Percentiles rank a stretch among this genome's conserved stretches.
phyloP scores from a whole-genome alignment of 2,329 filamentous ascomycete genomes.

The Neonectria neomacrospora region DNA sequence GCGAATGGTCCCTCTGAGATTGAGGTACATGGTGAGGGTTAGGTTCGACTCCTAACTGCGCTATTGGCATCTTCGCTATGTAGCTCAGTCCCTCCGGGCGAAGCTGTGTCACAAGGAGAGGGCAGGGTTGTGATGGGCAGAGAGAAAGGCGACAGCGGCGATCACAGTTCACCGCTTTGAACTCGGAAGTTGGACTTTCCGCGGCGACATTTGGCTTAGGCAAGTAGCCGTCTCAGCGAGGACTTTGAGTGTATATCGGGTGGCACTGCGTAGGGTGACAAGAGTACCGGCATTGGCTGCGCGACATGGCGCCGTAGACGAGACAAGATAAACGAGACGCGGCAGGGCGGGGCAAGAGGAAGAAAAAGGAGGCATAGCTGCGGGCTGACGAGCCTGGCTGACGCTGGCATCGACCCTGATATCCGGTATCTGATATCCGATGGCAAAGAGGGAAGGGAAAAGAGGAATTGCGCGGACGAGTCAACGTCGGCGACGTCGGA shows the following conservation, averaged over 20 bases:
- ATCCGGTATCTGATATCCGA: not conserved
- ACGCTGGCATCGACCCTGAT: not conserved
- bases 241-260: not conserved
- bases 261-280: not conserved
- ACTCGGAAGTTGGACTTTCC: not conserved
- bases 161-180: not conserved
- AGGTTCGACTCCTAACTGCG: too few relatives aligned
- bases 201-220: not conserved
- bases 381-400: slow-evolving; percentile 9
- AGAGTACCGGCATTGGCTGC: not conserved
- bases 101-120: not conserved
- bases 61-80: too few relatives aligned
- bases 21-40: too few relatives aligned
- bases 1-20: too few relatives aligned
- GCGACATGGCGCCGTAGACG: not conserved
- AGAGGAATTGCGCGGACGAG: slow-evolving; percentile 1
- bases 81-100: too few relatives aligned
- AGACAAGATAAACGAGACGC: slow-evolving; percentile 8
- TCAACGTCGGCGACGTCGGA: not conserved
- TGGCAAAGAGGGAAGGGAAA: not conserved
- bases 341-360: not conserved
- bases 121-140: too few relatives aligned
- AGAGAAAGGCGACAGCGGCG: not conserved
- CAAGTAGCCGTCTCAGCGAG: not conserved
- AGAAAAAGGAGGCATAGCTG: not conserved